Percentiles rank a stretch among this genome's conserved stretches.
Conservation (phyloP, 2,329 filamentous ascomycete species). For the Sclerotinia spermophila region DNA sequence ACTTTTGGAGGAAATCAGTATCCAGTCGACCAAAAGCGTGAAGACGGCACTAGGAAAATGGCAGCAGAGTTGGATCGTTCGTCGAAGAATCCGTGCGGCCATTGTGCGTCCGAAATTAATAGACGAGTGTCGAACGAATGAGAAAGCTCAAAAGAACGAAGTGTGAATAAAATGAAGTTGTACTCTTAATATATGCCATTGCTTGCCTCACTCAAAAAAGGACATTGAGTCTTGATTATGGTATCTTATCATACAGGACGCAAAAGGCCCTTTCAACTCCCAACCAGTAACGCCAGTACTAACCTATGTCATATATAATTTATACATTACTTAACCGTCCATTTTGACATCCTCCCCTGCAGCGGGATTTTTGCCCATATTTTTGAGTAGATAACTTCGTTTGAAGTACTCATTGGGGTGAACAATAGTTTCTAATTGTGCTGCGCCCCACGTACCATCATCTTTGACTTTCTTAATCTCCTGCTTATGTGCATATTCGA, state of each 20-base stretch:
- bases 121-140: neutral
- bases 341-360: conserved; percentile 14
- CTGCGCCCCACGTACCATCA: conserved; percentile 64
- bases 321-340: conserved; percentile 15
- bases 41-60: neutral
- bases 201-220: neutral
- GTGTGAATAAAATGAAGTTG: neutral
- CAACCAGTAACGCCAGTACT: neutral
- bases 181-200: neutral
- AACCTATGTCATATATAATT: conserved; percentile 7
- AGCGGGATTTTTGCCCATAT: conserved; percentile 48
- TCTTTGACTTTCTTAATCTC: conserved; percentile 76
- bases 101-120: neutral
- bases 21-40: neutral
- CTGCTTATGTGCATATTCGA: conserved; percentile 78
- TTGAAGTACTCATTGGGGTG: conserved; percentile 99
- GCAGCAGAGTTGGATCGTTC: neutral
- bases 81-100: neutral
- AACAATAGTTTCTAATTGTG: conserved; percentile 88
- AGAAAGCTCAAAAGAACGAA: neutral
- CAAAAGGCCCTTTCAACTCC: neutral
- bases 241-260: neutral
- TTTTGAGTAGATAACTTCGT: conserved; percentile 84
- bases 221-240: neutral
- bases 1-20: neutral